Percentiles rank a stretch among this genome's conserved stretches.
These are phyloP conservation scores for Orbilia javanica DNA, from an alignment of 2,329 filamentous ascomycete genomes.

Conservation along the genomic window DNA sequence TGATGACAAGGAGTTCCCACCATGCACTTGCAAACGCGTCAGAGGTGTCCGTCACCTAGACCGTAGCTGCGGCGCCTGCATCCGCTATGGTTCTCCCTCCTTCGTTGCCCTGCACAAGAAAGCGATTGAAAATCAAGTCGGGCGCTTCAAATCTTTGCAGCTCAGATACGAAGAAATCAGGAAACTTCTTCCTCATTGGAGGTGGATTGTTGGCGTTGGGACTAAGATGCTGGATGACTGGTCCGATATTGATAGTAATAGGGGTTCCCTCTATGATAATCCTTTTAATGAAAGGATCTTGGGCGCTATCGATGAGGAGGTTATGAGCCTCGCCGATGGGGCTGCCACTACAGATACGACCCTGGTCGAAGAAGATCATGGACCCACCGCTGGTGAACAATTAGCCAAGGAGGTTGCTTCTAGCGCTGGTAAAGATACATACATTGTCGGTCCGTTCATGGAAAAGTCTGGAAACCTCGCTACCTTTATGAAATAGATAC, in stretches of 20 bases:
- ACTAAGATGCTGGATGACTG: background rate
- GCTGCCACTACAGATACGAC: background rate
- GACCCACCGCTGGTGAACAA: background rate
- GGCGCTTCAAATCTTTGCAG: background rate
- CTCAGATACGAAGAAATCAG: background rate
- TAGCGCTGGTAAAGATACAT: background rate
- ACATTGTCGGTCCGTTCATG: background rate
- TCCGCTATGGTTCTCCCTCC: slow-evolving; percentile 30
- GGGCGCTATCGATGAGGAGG: background rate
- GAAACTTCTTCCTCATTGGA: slow-evolving; percentile 26
- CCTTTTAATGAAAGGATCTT: background rate
- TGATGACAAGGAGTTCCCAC: slow-evolving; percentile 40
- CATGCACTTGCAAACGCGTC: slow-evolving; percentile 30
- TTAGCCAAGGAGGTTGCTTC: background rate
- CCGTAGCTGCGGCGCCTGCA: slow-evolving; percentile 42
- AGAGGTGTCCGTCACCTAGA: slow-evolving; percentile 9
- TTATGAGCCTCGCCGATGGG: background rate
- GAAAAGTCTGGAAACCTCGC: background rate
- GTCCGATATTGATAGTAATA: background rate
- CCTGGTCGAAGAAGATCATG: background rate
- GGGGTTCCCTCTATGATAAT: background rate
- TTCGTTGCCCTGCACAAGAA: slow-evolving; percentile 20
- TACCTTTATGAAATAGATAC: background rate
- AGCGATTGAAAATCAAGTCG: slow-evolving; percentile 17
- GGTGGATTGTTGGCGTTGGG: slow-evolving; percentile 27